Conservation (phyloP, 345 rosid genomes). For the Aethionema arabicum region DNA sequence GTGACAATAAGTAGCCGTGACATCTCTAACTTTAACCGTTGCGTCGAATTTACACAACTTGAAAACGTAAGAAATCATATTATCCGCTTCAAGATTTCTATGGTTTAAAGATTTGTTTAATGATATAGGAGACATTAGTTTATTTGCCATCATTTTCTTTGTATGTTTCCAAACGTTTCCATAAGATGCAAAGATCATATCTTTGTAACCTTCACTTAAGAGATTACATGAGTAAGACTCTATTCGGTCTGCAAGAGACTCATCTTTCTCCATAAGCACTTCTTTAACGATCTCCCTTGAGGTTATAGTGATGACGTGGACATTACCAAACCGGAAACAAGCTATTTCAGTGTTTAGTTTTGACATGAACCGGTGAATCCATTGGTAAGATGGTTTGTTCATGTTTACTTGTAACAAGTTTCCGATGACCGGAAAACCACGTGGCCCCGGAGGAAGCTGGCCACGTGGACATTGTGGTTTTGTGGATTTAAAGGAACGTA, state of each 20-base stretch:
- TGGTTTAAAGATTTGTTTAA: slow-evolving; percentile 8
- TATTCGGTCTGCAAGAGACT: slow-evolving; percentile 25
- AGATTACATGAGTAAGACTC: slow-evolving; percentile 5
- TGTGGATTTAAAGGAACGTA: neutral
- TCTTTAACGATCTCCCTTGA: slow-evolving; percentile 33
- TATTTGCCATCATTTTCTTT: slow-evolving; percentile 30
- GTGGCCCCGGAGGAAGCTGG: neutral
- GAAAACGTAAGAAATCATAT: slow-evolving; percentile 28
- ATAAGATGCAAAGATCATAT: neutral
- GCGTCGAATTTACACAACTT: too few relatives aligned
- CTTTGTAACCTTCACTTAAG: slow-evolving; percentile 30
- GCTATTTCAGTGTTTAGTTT: slow-evolving; percentile 24
- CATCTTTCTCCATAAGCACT: slow-evolving; percentile 32
- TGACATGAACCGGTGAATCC: slow-evolving; percentile 30
- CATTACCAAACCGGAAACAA: slow-evolving; percentile 14
- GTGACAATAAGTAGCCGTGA: slow-evolving; percentile 19
- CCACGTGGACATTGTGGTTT: neutral
- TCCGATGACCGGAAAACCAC: neutral
- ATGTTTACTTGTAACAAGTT: neutral
- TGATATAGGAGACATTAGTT: slow-evolving; percentile 18
- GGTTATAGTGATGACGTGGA: slow-evolving; percentile 20
- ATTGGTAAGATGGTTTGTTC: slow-evolving; percentile 9
- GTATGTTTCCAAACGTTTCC: slow-evolving; percentile 27
- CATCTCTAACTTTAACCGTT: slow-evolving; percentile 17
- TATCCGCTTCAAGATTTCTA: slow-evolving; percentile 35